phyloP scores from a whole-genome alignment of 345 rosid genomes.

The Populus tremula region DNA sequence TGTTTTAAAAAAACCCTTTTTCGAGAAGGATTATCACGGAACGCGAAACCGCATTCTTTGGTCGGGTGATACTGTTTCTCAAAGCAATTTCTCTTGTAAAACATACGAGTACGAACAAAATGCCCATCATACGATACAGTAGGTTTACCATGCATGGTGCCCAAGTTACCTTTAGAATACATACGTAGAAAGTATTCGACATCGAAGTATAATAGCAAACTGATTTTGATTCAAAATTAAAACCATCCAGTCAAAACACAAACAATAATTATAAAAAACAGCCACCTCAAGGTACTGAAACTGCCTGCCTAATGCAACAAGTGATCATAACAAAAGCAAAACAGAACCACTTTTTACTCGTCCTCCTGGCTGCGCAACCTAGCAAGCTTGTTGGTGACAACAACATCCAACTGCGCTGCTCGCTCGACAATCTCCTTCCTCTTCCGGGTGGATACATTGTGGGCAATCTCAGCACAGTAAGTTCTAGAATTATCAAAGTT shows the following conservation, averaged over 20 bases:
- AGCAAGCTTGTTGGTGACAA: conserved; percentile 66
- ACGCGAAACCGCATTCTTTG: no score
- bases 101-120: no score
- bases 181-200: no score
- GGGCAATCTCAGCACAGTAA: conserved; percentile 72
- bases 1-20: no score
- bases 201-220: not conserved
- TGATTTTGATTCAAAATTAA: not conserved
- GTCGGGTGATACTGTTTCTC: no score
- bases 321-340: conserved; percentile 10
- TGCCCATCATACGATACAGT: no score
- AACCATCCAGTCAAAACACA: not conserved
- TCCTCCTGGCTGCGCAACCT: conserved; percentile 73
- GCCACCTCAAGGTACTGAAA: not conserved
- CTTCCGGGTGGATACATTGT: conserved; percentile 58
- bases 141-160: no score
- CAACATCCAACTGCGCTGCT: conserved; percentile 65
- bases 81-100: no score
- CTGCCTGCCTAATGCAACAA: conserved; percentile 9
- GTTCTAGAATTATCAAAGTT: conserved; percentile 32
- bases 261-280: conserved; percentile 1
- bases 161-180: no score
- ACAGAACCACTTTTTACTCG: conserved; percentile 33
- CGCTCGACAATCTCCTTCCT: conserved; percentile 62
- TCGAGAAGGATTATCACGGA: no score